Percentiles rank a stretch among this genome's conserved stretches.
phyloP scores from a whole-genome alignment of 73 alveolate genomes.

The Tetrahymena thermophila region DNA sequence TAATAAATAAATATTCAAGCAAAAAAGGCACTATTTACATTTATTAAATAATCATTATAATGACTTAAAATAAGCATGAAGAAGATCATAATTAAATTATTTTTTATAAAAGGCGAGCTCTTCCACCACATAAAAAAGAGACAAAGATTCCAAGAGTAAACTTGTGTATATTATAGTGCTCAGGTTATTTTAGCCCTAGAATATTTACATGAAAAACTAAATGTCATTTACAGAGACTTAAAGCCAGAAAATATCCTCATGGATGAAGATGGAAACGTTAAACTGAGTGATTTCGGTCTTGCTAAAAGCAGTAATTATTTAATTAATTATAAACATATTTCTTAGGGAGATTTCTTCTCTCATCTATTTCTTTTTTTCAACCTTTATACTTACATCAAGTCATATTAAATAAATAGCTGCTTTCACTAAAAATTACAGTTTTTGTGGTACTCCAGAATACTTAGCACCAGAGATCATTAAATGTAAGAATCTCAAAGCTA shows the following conservation, averaged over 20 bases:
- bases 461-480: background rate
- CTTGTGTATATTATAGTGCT: background rate
- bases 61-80: background rate
- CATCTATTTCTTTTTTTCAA: background rate
- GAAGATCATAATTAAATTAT: background rate
- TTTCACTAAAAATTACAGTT: background rate
- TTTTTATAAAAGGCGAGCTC: background rate
- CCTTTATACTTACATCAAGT: background rate
- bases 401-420: background rate
- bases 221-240: background rate
- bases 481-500: background rate
- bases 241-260: background rate
- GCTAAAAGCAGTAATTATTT: background rate
- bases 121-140: background rate
- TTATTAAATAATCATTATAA: no score
- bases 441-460: background rate
- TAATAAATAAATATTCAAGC: no score
- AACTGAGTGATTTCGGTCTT: background rate
- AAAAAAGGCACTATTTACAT: no score
- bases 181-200: background rate
- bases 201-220: background rate
- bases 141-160: background rate
- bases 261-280: background rate
- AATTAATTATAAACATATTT: background rate
- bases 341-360: background rate